These are phyloP conservation scores for Tritrichomonas foetus DNA, from an alignment of 208 protist species.

Conservation along the genomic window DNA sequence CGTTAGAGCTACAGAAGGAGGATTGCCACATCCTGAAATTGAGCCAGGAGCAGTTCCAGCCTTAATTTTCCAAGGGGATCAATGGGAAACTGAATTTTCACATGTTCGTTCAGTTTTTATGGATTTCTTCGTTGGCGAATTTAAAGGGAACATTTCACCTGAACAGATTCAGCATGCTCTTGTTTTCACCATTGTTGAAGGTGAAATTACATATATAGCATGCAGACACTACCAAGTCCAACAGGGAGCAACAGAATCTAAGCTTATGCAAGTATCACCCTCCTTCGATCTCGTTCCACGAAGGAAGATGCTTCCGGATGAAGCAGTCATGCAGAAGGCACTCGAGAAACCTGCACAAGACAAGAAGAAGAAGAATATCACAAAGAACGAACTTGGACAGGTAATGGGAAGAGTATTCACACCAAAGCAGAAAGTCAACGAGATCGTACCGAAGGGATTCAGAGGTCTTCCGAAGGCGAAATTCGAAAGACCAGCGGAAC, in stretches of 20 bases:
- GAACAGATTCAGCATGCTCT: not conserved
- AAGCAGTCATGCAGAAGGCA: not conserved
- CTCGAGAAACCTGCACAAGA: not conserved
- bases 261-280: not conserved
- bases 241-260: too few relatives aligned
- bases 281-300: not conserved
- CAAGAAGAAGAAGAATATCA: slow-evolving; percentile 37
- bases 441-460: not conserved
- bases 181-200: not conserved
- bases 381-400: not conserved
- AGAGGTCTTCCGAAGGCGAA: not conserved
- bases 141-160: not conserved
- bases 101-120: not conserved
- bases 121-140: slow-evolving; percentile 14
- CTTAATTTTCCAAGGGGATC: not conserved
- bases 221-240: not conserved
- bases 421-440: not conserved
- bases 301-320: not conserved
- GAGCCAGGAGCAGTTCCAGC: not conserved
- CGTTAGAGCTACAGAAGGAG: not conserved
- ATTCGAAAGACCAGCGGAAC: too few relatives aligned
- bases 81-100: not conserved
- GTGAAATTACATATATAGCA: not conserved
- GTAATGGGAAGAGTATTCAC: not conserved
- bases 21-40: not conserved